Evolutionary conservation across 2,329 filamentous ascomycete species (phyloP).

Genomic region (Cladosporium sp.): DNA sequence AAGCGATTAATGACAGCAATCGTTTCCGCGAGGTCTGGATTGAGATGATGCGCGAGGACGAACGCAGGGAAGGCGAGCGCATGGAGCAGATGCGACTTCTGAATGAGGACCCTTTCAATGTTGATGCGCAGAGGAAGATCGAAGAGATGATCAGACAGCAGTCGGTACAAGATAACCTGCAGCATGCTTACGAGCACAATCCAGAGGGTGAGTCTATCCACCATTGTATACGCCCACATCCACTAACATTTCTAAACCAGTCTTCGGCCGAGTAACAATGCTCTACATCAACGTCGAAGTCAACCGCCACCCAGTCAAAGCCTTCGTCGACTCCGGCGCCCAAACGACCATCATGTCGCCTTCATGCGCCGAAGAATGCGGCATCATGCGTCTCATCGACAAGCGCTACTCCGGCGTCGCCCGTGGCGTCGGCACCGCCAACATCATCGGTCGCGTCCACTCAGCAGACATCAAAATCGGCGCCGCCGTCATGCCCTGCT

Average conservation of each 20-base stretch:
- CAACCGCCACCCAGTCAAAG: slow-evolving; percentile 87
- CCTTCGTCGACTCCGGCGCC: slow-evolving; percentile 93
- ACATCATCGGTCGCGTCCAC: slow-evolving; percentile 91
- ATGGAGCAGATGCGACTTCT: slow-evolving; percentile 78
- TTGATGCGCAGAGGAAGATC: slow-evolving; percentile 85
- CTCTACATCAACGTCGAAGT: slow-evolving; percentile 95
- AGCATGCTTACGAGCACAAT: slow-evolving; percentile 95
- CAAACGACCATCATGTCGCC: slow-evolving; percentile 99
- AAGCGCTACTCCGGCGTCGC: slow-evolving; percentile 88
- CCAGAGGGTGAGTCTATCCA: slow-evolving; percentile 70
- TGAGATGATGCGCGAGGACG: slow-evolving; percentile 65
- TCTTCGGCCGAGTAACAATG: slow-evolving; percentile 92
- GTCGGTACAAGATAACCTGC: slow-evolving; percentile 87
- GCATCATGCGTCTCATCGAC: slow-evolving; percentile 95
- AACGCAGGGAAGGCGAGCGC: slow-evolving; percentile 68
- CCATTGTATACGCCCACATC: background rate
- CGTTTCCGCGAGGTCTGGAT: slow-evolving; percentile 71
- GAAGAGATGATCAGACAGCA: slow-evolving; percentile 97
- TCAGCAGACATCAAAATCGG: slow-evolving; percentile 94
- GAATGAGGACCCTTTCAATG: slow-evolving; percentile 91
- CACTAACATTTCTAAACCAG: slow-evolving; percentile 43
- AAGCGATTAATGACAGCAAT: slow-evolving; percentile 68
- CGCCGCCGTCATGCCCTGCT: slow-evolving; percentile 79
- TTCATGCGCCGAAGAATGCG: slow-evolving; percentile 81
- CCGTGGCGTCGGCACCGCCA: slow-evolving; percentile 87